Percentiles rank a stretch among this genome's conserved stretches.
These are phyloP conservation scores for Helenozyma baotianmanensis DNA, from an alignment of 805 yeast genomes.

Conservation along the genomic window DNA sequence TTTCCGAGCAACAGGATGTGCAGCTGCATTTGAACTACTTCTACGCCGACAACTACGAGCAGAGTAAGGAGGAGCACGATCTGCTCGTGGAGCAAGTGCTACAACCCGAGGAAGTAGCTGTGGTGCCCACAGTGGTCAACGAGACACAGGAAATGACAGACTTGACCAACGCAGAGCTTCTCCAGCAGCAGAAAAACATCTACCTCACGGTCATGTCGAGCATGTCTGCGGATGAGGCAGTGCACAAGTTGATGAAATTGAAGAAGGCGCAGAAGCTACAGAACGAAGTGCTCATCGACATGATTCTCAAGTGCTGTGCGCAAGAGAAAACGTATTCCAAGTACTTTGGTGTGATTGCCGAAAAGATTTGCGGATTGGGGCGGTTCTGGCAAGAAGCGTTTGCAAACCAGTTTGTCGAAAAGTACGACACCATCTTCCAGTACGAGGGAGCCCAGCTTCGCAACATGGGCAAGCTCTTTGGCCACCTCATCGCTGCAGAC, in stretches of 20 bases:
- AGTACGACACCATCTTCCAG: constrained; percentile 57
- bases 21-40: constrained; percentile 49
- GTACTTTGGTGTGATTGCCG: constrained; percentile 74
- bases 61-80: constrained; percentile 46
- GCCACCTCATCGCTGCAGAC: constrained; percentile 72
- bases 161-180: constrained; percentile 59
- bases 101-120: neutral
- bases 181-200: constrained; percentile 68
- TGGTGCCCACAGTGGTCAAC: neutral
- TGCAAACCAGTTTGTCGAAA: constrained; percentile 46
- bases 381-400: constrained; percentile 57
- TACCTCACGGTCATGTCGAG: constrained; percentile 85
- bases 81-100: constrained; percentile 37
- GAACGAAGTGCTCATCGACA: constrained; percentile 50
- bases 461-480: constrained; percentile 81
- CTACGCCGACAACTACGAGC: constrained; percentile 47
- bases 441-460: constrained; percentile 70
- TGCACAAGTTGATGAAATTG: constrained; percentile 70
- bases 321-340: constrained; percentile 86
- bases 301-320: constrained; percentile 73
- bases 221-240: constrained; percentile 88
- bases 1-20: constrained; percentile 49
- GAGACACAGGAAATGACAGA: constrained; percentile 44
- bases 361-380: constrained; percentile 51
- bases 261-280: constrained; percentile 15